Evolutionary conservation across 2,329 filamentous ascomycete species (phyloP).

Genomic region (Myriosclerotinia curreyana): DNA sequence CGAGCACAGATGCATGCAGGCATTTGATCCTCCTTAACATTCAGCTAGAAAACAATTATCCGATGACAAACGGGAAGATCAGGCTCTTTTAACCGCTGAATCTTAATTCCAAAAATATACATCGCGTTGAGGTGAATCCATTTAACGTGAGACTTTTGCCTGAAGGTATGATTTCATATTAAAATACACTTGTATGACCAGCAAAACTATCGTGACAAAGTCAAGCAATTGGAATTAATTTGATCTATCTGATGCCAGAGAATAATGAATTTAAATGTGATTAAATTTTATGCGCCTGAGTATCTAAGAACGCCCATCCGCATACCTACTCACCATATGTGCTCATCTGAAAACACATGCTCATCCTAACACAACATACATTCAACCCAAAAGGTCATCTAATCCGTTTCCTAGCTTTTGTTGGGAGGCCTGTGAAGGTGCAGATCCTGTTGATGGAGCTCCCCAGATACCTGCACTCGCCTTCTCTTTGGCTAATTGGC

Average conservation of each 20-base stretch:
- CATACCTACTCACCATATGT: constrained; percentile 13
- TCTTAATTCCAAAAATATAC: not conserved
- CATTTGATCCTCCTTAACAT: constrained; percentile 5
- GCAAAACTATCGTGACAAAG: not conserved
- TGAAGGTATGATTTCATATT: not conserved
- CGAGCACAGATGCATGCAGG: not conserved
- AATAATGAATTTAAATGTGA: not conserved
- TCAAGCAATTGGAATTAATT: too few species aligned
- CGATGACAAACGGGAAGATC: not conserved
- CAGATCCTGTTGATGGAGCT: constrained; percentile 49
- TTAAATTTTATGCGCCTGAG: constrained; percentile 13
- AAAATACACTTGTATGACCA: not conserved
- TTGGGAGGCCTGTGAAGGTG: constrained; percentile 29
- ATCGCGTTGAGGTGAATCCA: not conserved
- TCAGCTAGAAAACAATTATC: constrained; percentile 9
- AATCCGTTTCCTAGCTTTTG: constrained; percentile 41
- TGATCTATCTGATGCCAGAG: not conserved
- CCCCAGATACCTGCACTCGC: constrained; percentile 94
- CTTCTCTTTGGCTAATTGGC: constrained; percentile 97
- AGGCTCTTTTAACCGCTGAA: not conserved
- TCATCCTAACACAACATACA: not conserved
- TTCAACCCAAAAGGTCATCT: constrained; percentile 47
- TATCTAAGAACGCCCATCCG: constrained; percentile 20
- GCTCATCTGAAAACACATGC: not conserved
- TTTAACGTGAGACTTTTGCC: not conserved